phyloP scores from a whole-genome alignment of 306 rosid genomes.

The Benincasa hispida region DNA sequence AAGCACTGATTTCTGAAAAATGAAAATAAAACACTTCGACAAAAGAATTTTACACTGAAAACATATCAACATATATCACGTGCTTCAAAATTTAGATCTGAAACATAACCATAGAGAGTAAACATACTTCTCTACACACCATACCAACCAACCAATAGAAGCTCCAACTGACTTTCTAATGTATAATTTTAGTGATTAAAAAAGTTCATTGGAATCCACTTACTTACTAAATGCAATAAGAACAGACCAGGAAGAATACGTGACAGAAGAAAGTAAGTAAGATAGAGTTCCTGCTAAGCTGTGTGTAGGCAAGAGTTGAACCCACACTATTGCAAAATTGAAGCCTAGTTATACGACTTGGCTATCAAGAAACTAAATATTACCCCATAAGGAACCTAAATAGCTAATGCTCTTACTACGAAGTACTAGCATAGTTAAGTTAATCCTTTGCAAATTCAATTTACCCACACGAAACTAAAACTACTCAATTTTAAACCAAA shows the following conservation, averaged over 20 bases:
- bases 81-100: neutral
- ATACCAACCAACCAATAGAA: neutral
- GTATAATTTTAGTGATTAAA: neutral
- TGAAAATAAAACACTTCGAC: neutral
- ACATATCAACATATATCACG: neutral
- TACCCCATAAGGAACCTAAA: too few species aligned
- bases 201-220: too few species aligned
- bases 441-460: neutral
- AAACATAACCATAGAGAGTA: neutral
- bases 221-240: too few species aligned
- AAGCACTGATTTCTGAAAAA: conserved; percentile 54
- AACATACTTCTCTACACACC: neutral
- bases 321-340: neutral
- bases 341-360: neutral
- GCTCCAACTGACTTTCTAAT: neutral
- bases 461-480: neutral
- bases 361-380: neutral
- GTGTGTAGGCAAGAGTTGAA: neutral
- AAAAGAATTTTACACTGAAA: neutral
- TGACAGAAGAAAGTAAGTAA: neutral
- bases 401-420: neutral
- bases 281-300: neutral
- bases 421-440: neutral
- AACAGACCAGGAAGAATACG: neutral
- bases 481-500: neutral